phyloP scores from a whole-genome alignment of 164 flowering plant genomes.

The Sedum album region DNA sequence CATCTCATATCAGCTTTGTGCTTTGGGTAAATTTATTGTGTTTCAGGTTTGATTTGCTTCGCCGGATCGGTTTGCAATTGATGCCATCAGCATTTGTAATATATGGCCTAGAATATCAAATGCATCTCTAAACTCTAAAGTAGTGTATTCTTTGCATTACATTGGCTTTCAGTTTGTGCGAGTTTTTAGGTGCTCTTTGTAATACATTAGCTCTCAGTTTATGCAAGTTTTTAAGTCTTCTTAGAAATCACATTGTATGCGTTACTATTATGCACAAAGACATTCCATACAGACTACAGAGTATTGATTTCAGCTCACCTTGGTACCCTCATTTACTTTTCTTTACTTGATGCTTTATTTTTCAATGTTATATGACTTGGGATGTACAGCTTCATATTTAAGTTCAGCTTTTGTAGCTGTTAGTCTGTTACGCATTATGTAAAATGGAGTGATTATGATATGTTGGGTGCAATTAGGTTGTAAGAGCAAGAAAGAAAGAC shows the following conservation, averaged over 20 bases:
- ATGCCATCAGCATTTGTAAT: neutral
- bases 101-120: too few species aligned
- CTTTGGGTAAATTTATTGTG: neutral
- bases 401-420: too few species aligned
- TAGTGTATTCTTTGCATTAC: neutral
- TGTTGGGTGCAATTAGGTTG: constrained; percentile 48
- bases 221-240: too few species aligned
- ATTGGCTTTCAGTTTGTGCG: neutral
- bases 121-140: neutral
- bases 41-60: neutral
- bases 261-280: neutral
- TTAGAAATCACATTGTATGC: neutral
- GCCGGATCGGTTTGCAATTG: neutral
- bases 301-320: too few species aligned
- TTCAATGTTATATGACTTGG: neutral
- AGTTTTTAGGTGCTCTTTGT: too few species aligned
- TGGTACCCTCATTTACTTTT: too few species aligned
- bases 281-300: neutral
- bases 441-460: neutral
- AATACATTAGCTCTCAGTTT: too few species aligned
- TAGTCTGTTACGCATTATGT: neutral
- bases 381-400: neutral
- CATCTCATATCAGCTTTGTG: neutral
- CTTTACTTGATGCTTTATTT: too few species aligned
- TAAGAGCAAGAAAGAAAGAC: constrained; percentile 88